Base-by-base conservation (phyloP, 345 rosid genomes). In the Cochlearia excelsa region DNA sequence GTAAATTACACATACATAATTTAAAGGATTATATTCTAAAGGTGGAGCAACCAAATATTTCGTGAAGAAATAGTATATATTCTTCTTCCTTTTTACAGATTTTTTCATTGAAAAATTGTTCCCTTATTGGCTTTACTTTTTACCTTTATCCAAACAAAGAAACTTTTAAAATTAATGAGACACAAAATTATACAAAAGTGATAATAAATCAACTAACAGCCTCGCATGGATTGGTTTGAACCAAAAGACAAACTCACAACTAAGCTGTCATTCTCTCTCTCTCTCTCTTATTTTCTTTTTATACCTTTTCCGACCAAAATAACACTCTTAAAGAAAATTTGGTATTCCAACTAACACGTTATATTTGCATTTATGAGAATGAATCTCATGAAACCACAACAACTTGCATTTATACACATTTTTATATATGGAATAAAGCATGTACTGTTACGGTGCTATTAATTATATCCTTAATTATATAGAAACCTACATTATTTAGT, bases 211-310 rank as follows among this genome's bases (percentile, higher is more conserved):
- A 67, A 44, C 7, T 23, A 9, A 48, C 30, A 62, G 63, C 34
- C 51, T 61, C 61, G 11, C 46, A 54, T 54, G 27, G 37, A 48
- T 47, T 61, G 5, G 68, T 47, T 61, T 37, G 68, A 63, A 41
- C 68, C 68, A 61, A 41, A 62, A 27, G 74, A 69, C 68, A 69
- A 68, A 69, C 63, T 48, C 68, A 54, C 63, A 48, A 16, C 23
- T 48, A 69, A 42, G 68, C 53, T 69, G 63, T 55, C 63, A 54
- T 33, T 11, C 54, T 65, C 47, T 54, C 46, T 68, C 51, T 40
- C 48, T 30, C 42, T 3, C 26, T 51, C 40, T 27, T 2, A 30
- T 4, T 60, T 46, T 30, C 3, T 7, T 30, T 44, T 45, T 6
- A 67, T 51, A 35, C 26, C 7, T 57, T 66, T 44, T 9, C 8